These are phyloP conservation scores for Colletotrichum musicola DNA, from an alignment of 2,329 filamentous ascomycete genomes.

Conservation along the genomic window DNA sequence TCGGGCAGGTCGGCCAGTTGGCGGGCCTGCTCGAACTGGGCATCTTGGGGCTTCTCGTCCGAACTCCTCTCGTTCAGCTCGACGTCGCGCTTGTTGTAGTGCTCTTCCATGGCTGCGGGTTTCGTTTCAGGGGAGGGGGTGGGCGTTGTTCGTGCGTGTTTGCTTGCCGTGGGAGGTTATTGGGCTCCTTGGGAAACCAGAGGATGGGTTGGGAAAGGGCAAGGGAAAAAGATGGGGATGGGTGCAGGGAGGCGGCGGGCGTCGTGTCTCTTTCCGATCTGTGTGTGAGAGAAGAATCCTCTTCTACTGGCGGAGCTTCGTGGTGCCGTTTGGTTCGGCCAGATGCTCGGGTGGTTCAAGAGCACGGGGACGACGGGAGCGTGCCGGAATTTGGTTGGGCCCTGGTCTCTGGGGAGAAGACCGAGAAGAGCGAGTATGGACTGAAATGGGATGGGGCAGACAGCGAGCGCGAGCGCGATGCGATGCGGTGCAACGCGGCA, in stretches of 20 bases:
- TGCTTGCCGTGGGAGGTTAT: not conserved
- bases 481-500: slow-evolving; percentile 26
- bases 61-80: slow-evolving; percentile 35
- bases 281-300: not conserved
- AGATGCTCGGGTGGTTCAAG: slow-evolving; percentile 21
- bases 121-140: not conserved
- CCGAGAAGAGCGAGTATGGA: not conserved
- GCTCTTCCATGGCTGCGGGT: slow-evolving; percentile 31
- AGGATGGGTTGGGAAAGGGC: not conserved
- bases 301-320: not conserved
- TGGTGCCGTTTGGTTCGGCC: not conserved
- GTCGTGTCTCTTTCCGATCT: slow-evolving; percentile 4
- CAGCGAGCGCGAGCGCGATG: not conserved
- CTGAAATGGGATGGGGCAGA: not conserved
- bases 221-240: not conserved
- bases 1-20: slow-evolving; percentile 49
- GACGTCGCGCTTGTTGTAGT: slow-evolving; percentile 31
- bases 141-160: not conserved
- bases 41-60: slow-evolving; percentile 32
- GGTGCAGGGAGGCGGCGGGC: not conserved
- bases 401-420: no score
- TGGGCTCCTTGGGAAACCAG: no score
- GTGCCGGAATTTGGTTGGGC: not conserved
- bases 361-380: slow-evolving; percentile 10
- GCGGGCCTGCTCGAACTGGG: slow-evolving; percentile 45